Base-by-base conservation (phyloP, 2,329 filamentous ascomycete species). In the Gnomoniopsis smithogilvyi region DNA sequence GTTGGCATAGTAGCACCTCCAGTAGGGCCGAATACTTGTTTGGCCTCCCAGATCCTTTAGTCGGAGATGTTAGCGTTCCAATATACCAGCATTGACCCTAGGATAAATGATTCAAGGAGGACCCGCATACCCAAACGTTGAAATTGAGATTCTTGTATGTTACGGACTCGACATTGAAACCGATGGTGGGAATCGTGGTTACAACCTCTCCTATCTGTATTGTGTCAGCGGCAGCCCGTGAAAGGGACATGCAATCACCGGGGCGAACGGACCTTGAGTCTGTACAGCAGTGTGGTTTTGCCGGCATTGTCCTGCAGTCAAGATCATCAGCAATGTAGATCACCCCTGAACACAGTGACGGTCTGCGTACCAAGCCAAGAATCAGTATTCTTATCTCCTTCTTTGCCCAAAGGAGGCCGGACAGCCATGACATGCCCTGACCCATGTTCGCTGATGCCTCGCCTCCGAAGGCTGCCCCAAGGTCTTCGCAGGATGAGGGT, bases 1-100 rank as follows among this genome's bases (percentile, higher is more conserved):
- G 79, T 99, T 98, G 72, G 93, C 92, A 72, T 98, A 99, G 82
- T 99, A 99, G 79, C 95, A 99, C 74, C 95, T 86, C 95, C 95
- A 99, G 80, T 99, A 99, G 2, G 95, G 95, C 66, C 95, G 86
- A 73, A 99, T 99, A 66, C 90, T 96, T n/a, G 95, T 99, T 81
- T 99, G 95, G 43, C 95, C 95, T 70, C 95, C 94, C 51, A 98
- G 83, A 79, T 98, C 94, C 88, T 91, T 66, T 53, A 56, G 56
- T 59, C 48, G 41, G 54, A 51, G 38, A 54, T 33, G 58, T 46
- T 51, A 41, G 58, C 60, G 41, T 58, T 54, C 56, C 64, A 53
- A 66, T 65, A 15, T 21, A 38, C 50, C 47, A 41, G 19, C 45
- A 24, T 38, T n/a, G 12, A 47, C 6, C 22, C 17, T 24, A 19